A percentile compares a stretch with the other conserved stretches of the same genome.
Evolutionary conservation across 305 asterid species (phyloP).

Genomic region (Rubia peregrina): DNA sequence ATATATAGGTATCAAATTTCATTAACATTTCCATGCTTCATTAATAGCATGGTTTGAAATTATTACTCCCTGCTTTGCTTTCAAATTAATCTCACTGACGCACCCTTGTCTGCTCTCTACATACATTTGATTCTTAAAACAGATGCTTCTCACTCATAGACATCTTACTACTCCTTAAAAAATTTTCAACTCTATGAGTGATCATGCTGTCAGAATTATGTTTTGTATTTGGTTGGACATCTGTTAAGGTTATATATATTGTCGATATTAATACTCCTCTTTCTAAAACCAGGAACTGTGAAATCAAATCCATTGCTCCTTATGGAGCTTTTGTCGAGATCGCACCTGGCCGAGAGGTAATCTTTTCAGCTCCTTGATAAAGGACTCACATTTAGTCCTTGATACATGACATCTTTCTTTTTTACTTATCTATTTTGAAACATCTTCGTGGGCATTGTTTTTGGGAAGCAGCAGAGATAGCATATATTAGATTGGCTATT

Average conservation of each 20-base stretch:
- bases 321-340: constrained; percentile 91
- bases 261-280: constrained; percentile 7
- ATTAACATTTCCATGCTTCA: not conserved
- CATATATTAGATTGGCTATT: not conserved
- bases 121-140: not conserved
- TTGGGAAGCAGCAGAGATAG: not conserved
- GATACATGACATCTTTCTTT: not conserved
- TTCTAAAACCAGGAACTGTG: constrained; percentile 69
- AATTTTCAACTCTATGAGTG: not conserved
- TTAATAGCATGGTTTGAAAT: constrained; percentile 1
- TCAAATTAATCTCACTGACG: not conserved
- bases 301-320: constrained; percentile 79
- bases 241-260: too few species aligned
- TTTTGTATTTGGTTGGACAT: not conserved
- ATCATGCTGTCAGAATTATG: not conserved
- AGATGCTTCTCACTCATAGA: not conserved
- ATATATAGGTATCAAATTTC: constrained; percentile 54
- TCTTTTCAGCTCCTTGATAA: constrained; percentile 14
- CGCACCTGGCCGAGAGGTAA: constrained; percentile 93
- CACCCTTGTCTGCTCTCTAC: not conserved
- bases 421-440: not conserved
- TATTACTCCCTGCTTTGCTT: not conserved
- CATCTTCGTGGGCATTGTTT: not conserved
- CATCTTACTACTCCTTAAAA: not conserved
- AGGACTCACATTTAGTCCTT: constrained; percentile 4